Base-by-base conservation (phyloP, 768 basidiomycete species). In the Arthromyces matolae region DNA sequence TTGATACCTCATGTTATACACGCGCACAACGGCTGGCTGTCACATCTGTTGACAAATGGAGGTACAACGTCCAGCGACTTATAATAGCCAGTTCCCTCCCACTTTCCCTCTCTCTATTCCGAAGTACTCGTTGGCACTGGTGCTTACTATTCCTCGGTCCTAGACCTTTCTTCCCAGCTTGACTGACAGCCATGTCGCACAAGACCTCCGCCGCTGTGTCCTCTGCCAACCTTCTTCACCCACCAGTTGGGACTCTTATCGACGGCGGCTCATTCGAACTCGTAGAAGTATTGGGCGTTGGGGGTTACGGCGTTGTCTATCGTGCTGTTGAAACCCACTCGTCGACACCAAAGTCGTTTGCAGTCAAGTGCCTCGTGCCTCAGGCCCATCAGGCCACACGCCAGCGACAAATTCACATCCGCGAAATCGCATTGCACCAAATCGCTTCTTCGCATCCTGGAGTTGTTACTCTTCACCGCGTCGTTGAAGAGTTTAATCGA, bases 281-380 rank as follows among this genome's bases (percentile, higher is more conserved):
- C 54, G 79, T 88, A 56, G 82, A 88, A 60, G 78, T 94, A 50
- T 80, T 98, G 37, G 95, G 96, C 25, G 81, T 88, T 33, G 95
- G 95, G 10, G 94, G 94, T 18, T 98, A 96, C 62, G 96, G 95
- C 45, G 85, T 93, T 57, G 95, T 97, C 14, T 96, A 96, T 67
- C 87, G 89, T 51, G 95, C 92, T 24, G 73, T 89, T 50, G 87
- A 89, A 61, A 68, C 69, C 18, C 72, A 63, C 45, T 71, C 79
- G 56, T 69, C 75, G 37, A 68, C 70, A 44, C 70, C 67, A n/a
- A 71, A 73, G 58, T 84, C 81, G 44, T 93, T 81, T 68, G 93
- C 93, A 51, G 93, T 98, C 60, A 97, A 98, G 71, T 97, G 93
- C 66, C 84, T 93, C 49, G 76, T 82, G 44, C 81, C 80, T 55